These are phyloP conservation scores for Isatis tinctoria DNA, from an alignment of 345 rosid genomes.

Conservation along the genomic window DNA sequence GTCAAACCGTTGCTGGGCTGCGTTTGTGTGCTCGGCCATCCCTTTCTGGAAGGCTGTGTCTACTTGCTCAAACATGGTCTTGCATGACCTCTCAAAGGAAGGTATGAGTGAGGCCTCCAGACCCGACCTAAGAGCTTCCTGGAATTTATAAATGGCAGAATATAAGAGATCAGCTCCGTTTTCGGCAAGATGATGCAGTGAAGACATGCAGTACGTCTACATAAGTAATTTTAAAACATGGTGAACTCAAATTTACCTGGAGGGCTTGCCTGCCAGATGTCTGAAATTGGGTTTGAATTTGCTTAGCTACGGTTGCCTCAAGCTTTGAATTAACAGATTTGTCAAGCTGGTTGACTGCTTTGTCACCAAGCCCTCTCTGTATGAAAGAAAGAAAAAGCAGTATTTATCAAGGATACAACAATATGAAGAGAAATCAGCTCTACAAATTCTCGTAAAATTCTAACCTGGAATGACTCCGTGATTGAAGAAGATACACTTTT, in stretches of 20 bases:
- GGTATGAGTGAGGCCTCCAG: constrained; percentile 77
- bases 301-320: constrained; percentile 74
- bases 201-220: background rate
- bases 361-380: constrained; percentile 89
- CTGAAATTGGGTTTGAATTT: constrained; percentile 87
- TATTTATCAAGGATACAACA: background rate
- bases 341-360: constrained; percentile 82
- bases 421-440: background rate
- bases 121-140: constrained; percentile 71
- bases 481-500: constrained; percentile 61
- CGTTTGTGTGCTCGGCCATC: constrained; percentile 64
- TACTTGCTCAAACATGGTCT: constrained; percentile 87
- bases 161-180: constrained; percentile 6
- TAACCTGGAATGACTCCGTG: constrained; percentile 86
- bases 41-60: constrained; percentile 82
- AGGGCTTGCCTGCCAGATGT: constrained; percentile 93
- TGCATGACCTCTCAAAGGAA: constrained; percentile 88
- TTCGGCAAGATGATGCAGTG: constrained; percentile 12
- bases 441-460: constrained; percentile 2
- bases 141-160: constrained; percentile 16
- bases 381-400: constrained; percentile 16
- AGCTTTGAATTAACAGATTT: constrained; percentile 77
- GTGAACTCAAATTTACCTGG: constrained; percentile 45
- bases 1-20: constrained; percentile 72
- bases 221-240: background rate